These are phyloP conservation scores for Oryza brachyantha DNA, from an alignment of 176 grass and related monocot genomes.

Conservation along the genomic window DNA sequence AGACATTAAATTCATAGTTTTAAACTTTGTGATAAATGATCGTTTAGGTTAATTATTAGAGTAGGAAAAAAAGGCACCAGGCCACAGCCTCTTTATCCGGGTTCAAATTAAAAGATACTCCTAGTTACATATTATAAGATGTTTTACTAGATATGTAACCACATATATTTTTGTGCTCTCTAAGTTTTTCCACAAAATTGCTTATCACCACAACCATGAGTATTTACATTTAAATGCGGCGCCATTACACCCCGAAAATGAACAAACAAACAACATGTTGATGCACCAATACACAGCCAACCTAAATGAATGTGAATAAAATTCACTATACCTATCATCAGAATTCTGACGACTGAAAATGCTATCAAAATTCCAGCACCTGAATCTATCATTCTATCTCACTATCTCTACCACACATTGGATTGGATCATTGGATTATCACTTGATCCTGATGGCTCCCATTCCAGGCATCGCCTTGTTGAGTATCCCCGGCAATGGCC, in stretches of 20 bases:
- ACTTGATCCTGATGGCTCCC: conserved; percentile 50
- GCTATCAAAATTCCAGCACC: conserved; percentile 5
- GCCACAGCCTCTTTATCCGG: neutral
- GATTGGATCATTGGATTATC: too few relatives aligned
- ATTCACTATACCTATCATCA: neutral
- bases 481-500: neutral
- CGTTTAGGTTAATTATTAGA: too few relatives aligned
- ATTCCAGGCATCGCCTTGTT: neutral
- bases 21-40: too few relatives aligned
- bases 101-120: too few relatives aligned
- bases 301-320: conserved; percentile 21
- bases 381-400: conserved; percentile 24
- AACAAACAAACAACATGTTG: neutral
- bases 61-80: too few relatives aligned
- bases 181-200: neutral
- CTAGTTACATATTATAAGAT: too few relatives aligned
- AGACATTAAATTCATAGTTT: too few relatives aligned
- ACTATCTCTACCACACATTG: too few relatives aligned
- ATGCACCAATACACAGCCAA: neutral
- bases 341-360: conserved; percentile 6
- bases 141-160: too few relatives aligned
- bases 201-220: neutral
- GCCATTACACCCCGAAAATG: neutral
- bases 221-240: conserved; percentile 22
- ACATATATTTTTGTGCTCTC: neutral